Evolutionary conservation across 345 rosid genomes (phyloP).

Genomic region (Cochlearia excelsa): DNA sequence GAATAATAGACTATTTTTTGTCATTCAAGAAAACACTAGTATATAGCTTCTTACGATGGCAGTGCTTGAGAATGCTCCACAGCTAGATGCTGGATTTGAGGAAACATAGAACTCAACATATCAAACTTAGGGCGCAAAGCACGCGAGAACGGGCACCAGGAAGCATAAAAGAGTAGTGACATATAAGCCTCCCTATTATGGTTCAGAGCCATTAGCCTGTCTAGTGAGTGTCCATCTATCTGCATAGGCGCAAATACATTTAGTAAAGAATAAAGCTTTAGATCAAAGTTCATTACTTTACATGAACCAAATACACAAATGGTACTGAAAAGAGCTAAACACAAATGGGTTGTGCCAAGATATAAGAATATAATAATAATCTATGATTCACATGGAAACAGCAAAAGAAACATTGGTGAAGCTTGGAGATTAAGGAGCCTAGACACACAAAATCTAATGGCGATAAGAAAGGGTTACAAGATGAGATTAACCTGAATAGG

Average conservation of each 20-base stretch:
- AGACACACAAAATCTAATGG: too few species aligned
- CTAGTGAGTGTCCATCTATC: slow-evolving; percentile 69
- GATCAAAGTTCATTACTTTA: background rate
- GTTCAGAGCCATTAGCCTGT: slow-evolving; percentile 40
- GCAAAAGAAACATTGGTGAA: too few species aligned
- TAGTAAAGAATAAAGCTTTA: slow-evolving; percentile 4
- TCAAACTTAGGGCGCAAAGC: slow-evolving; percentile 47
- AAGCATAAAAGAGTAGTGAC: slow-evolving; percentile 73
- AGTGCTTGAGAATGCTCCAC: slow-evolving; percentile 66
- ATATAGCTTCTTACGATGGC: slow-evolving; percentile 58
- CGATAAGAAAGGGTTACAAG: too few species aligned
- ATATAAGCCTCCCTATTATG: slow-evolving; percentile 41
- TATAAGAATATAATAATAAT: too few species aligned
- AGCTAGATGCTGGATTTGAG: slow-evolving; percentile 64
- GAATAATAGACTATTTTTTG: too few species aligned
- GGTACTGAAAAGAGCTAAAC: too few species aligned
- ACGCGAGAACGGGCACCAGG: slow-evolving; percentile 81
- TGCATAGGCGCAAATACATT: slow-evolving; percentile 29
- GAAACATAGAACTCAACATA: slow-evolving; percentile 71
- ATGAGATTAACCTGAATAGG: slow-evolving; percentile 49
- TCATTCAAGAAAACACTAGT: too few species aligned
- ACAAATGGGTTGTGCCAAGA: too few species aligned
- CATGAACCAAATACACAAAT: background rate
- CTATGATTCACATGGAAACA: too few species aligned
- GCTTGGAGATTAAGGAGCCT: too few species aligned